Conservation (phyloP, 805 yeast species). For the Pichia insulana region DNA sequence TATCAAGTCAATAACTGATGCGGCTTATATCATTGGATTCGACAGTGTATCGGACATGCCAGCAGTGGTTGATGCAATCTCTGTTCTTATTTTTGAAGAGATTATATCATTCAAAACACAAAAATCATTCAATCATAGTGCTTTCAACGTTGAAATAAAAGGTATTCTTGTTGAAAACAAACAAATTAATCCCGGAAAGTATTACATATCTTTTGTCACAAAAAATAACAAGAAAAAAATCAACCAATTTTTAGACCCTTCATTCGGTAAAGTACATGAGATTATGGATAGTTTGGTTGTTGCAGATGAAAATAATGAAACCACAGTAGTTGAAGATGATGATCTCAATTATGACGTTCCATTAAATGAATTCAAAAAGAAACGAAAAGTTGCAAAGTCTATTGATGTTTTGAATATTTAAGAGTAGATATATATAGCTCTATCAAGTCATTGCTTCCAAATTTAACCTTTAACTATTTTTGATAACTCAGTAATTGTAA, state of each 20-base stretch:
- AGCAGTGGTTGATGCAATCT: slow-evolving; percentile 13
- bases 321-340: slow-evolving; percentile 9
- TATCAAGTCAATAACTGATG: slow-evolving; percentile 6
- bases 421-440: not conserved
- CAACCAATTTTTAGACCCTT: slow-evolving; percentile 8
- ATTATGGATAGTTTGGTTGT: not conserved
- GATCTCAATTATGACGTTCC: no score
- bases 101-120: slow-evolving; percentile 12
- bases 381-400: slow-evolving; percentile 17
- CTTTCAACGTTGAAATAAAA: slow-evolving; percentile 10
- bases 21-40: slow-evolving; percentile 5
- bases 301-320: not conserved
- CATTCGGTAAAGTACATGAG: slow-evolving; percentile 1
- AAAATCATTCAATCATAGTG: slow-evolving; percentile 9
- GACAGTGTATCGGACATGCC: not conserved
- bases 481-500: slow-evolving; percentile 9
- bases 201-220: slow-evolving; percentile 9
- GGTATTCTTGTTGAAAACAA: slow-evolving; percentile 14
- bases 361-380: not conserved
- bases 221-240: slow-evolving; percentile 1
- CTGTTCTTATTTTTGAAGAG: slow-evolving; percentile 15
- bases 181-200: slow-evolving; percentile 12
- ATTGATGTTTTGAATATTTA: slow-evolving; percentile 14
- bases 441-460: not conserved
- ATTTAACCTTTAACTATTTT: slow-evolving; percentile 3